Base-by-base conservation (phyloP, 208 protist genomes). In the Trypanosomatidae sp. region DNA sequence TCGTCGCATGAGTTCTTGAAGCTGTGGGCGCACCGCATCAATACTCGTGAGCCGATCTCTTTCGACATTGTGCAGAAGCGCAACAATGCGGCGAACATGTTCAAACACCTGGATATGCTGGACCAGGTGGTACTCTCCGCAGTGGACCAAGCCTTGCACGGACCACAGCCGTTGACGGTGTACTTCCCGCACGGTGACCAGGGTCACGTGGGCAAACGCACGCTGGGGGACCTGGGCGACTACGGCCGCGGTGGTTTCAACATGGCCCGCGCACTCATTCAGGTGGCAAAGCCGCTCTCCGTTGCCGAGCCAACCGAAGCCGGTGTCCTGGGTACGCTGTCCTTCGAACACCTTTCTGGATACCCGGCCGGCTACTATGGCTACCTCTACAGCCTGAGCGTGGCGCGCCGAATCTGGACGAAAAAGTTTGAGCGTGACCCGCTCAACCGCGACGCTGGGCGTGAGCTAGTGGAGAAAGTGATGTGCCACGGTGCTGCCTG, bases 301-400 rank as follows among this genome's bases (percentile, higher is more conserved):
- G 79, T 95, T 19, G 87, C 91, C 13, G 85, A 88, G 69, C 89
- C 91, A 12, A 95, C 87, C 6, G 84, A 90, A 55, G 76, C 56
- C 25, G 89, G 89, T 15, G 86, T 94, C 55, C 77, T 97, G 30
- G 69, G 81, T 50, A 90, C 90, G 4, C 83, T 96, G 33, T 97
- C 92, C 36, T 90, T 98, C 72, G 88, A 97, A 77, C 95, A 98
- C 74, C 80, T 98, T 30, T 94, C 84, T 15, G 91, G 88, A 33
- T 98, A 98, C 79, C 94, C 94, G 15, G 95, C 89, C 0, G 91
- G 86, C 28, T 98, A 98, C 83, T 98, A 98, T 73, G 90, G 91
- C 47, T 98, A 98, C 59, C 85, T 97, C 19, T 98, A 98, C 85
- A 96, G 89, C 73, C 86, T 92, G n/a, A 89, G 84, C 41, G 85